Percentiles rank a stretch among this genome's conserved stretches.
Conservation (phyloP, 495 filamentous ascomycete species). For the Podospora pseudocomata region DNA sequence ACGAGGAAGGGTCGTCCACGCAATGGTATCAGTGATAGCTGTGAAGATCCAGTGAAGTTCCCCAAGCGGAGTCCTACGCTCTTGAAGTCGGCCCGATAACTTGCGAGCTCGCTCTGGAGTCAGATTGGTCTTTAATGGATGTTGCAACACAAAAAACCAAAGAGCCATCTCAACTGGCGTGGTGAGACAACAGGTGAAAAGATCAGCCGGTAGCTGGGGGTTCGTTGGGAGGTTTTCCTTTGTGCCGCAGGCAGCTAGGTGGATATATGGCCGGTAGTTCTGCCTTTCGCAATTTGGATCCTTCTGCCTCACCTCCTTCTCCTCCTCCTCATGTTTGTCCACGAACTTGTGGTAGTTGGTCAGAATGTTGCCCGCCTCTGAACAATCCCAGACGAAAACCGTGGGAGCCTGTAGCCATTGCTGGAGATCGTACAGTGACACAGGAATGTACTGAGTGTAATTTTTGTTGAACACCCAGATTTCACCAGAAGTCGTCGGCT, state of each 20-base stretch:
- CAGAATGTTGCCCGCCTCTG: conserved; percentile 91
- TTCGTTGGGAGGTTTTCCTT: conserved; percentile 96
- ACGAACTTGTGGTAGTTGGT: conserved; percentile 90
- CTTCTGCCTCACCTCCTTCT: conserved; percentile 62
- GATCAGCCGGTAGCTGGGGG: conserved; percentile 85
- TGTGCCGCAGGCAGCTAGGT: conserved; percentile 85
- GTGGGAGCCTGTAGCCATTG: conserved; percentile 93
- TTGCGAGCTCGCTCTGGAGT: conserved; percentile 76
- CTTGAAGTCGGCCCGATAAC: conserved; percentile 79
- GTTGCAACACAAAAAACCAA: conserved; percentile 90
- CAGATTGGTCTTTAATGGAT: conserved; percentile 72
- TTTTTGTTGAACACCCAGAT: conserved; percentile 99
- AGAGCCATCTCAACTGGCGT: conserved; percentile 96
- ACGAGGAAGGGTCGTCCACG: conserved; percentile 89
- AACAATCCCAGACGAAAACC: conserved; percentile 96
- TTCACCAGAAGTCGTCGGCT: conserved; percentile 91
- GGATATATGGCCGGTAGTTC: conserved; percentile 68
- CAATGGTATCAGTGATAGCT: conserved; percentile 97
- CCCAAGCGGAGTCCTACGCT: conserved; percentile 90
- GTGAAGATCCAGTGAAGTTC: conserved; percentile 99
- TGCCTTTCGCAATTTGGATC: conserved; percentile 71
- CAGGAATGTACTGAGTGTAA: conserved; percentile 97
- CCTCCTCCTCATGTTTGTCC: conserved; percentile 87
- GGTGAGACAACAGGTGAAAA: conserved; percentile 94
- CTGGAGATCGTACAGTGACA: conserved; percentile 93